These are phyloP conservation scores for Epichloe baconii DNA, from an alignment of 2,329 filamentous ascomycete genomes.

Conservation along the genomic window DNA sequence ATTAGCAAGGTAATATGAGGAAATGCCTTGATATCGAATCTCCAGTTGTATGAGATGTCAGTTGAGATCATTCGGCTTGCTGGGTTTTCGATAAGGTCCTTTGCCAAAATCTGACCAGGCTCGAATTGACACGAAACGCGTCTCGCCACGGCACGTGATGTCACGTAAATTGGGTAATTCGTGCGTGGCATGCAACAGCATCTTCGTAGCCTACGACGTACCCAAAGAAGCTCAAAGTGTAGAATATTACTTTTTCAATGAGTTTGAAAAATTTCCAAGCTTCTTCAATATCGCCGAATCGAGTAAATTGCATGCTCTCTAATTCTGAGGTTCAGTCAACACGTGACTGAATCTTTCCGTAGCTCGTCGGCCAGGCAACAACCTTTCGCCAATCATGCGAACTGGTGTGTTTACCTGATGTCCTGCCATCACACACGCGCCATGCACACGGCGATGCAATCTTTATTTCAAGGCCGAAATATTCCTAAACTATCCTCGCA, in stretches of 20 bases:
- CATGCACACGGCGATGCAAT: not conserved
- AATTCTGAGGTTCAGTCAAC: not conserved
- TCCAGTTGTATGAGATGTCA: not conserved
- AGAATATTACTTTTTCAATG: no score
- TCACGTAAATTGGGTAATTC: constrained; percentile 18
- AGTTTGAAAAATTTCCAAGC: no score
- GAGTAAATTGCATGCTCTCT: not conserved
- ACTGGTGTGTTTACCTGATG: constrained; percentile 10
- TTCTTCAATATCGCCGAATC: not conserved
- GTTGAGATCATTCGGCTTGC: not conserved
- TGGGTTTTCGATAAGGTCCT: not conserved
- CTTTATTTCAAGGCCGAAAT: not conserved
- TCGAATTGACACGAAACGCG: constrained; percentile 13
- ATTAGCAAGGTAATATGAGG: not conserved
- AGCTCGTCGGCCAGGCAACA: constrained; percentile 23
- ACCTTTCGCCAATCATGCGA: constrained; percentile 10
- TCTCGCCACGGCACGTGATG: constrained; percentile 22
- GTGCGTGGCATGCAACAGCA: not conserved
- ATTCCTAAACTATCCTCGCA: not conserved
- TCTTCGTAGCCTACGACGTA: not conserved
- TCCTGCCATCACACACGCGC: not conserved
- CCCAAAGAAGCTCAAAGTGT: not conserved
- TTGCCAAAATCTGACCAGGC: not conserved
- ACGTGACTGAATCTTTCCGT: not conserved
- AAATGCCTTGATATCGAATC: not conserved